A percentile compares a stretch with the other conserved stretches of the same genome.
Evolutionary conservation across 192 early-diverging fungal species (phyloP).

Genomic region (Backusella westeae): DNA sequence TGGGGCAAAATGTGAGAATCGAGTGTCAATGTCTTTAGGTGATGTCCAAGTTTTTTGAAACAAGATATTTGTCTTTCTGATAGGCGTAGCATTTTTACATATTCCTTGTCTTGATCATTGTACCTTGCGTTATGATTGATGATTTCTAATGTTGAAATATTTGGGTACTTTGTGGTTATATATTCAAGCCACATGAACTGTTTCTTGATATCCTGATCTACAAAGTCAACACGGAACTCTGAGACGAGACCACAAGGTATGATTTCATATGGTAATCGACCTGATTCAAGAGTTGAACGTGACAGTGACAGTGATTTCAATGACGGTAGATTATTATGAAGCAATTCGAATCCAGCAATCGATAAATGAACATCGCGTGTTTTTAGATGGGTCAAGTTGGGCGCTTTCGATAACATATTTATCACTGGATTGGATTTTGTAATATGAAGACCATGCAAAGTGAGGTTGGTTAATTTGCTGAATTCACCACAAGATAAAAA

Average conservation of each 20-base stretch:
- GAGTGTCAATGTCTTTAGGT: not conserved
- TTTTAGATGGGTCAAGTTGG: not conserved
- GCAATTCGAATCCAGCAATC: not conserved
- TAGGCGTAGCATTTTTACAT: not conserved
- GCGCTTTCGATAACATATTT: not conserved
- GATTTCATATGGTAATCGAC: not conserved
- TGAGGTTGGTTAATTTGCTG: not conserved
- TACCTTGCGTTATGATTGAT: not conserved
- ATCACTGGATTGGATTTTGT: not conserved
- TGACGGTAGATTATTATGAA: not conserved
- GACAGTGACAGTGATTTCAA: not conserved
- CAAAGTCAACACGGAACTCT: not conserved
- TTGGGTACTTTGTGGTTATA: not conserved
- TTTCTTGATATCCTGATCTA: not conserved
- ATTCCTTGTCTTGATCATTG: not conserved
- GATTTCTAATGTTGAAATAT: not conserved
- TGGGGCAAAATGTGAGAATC: not conserved
- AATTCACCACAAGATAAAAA: not conserved
- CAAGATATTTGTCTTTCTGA: not conserved
- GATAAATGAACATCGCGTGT: not conserved
- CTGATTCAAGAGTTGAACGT: not conserved
- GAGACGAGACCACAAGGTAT: not conserved
- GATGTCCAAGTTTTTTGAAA: not conserved
- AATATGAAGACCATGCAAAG: not conserved
- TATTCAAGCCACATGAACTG: not conserved